A percentile compares a stretch with the other conserved stretches of the same genome.
Conservation (phyloP, 108 stramenopile genomes). For the Asterionellopsis glacialis region DNA sequence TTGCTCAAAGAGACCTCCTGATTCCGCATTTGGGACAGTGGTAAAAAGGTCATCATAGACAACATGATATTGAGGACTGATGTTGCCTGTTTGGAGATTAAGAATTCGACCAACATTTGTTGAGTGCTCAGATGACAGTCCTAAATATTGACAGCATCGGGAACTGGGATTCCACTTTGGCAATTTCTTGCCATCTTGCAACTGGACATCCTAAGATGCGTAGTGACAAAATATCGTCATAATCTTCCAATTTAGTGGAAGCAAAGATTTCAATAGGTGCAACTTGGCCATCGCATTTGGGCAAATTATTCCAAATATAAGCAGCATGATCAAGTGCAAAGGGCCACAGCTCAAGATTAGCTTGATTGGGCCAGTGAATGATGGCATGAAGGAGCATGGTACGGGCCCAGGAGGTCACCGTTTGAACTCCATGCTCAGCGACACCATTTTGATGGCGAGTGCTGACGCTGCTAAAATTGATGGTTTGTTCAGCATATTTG, state of each 20-base stretch:
- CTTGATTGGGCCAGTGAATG: conserved; percentile 35
- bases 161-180: conserved; percentile 38
- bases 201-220: conserved; percentile 50
- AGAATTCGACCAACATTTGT: conserved; percentile 32
- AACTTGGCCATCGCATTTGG: conserved; percentile 7
- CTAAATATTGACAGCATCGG: conserved; percentile 35
- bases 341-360: conserved; percentile 30
- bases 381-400: conserved; percentile 35
- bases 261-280: conserved; percentile 23
- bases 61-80: conserved; percentile 45
- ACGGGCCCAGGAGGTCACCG: conserved; percentile 24
- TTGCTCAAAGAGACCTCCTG: no score
- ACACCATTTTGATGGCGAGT: conserved; percentile 59
- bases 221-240: conserved; percentile 12
- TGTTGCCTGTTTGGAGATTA: conserved; percentile 25
- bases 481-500: conserved; percentile 7
- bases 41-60: conserved; percentile 42
- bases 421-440: conserved; percentile 41
- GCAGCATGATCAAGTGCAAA: conserved; percentile 42
- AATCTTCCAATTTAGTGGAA: not conserved
- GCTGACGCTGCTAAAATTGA: conserved; percentile 33
- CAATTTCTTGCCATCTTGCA: conserved; percentile 26
- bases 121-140: conserved; percentile 35
- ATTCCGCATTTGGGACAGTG: conserved; percentile 12
- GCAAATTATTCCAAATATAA: conserved; percentile 34